Conservation (phyloP, 2,329 filamentous ascomycete species). For the Endocalyx cinctus region DNA sequence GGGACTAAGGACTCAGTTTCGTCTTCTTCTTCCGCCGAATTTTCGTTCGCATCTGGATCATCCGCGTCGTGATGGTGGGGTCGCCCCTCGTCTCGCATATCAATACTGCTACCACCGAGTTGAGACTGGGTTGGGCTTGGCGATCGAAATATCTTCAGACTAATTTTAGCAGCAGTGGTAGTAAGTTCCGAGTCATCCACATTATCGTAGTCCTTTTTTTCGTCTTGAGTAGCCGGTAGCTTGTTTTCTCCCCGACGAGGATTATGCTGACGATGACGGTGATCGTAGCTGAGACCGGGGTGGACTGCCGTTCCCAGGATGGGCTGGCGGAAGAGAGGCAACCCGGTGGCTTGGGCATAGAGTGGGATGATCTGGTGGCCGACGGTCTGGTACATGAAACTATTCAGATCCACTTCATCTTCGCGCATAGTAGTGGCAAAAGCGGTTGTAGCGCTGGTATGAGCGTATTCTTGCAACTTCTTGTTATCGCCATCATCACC, state of each 20-base stretch:
- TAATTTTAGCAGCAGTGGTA: no score
- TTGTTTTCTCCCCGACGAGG: background rate
- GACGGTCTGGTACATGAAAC: slow-evolving; percentile 99
- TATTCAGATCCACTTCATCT: slow-evolving; percentile 70
- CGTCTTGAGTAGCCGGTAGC: background rate
- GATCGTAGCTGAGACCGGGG: slow-evolving; percentile 64
- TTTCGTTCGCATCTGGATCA: no score
- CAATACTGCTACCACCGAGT: slow-evolving; percentile 5
- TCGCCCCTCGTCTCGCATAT: slow-evolving; percentile 6
- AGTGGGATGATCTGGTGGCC: slow-evolving; percentile 83
- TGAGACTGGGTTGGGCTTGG: no score
- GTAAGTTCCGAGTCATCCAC: background rate
- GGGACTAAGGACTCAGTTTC: slow-evolving; percentile 86
- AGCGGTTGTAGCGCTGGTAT: no score
- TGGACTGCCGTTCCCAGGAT: slow-evolving; percentile 71
- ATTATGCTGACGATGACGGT: slow-evolving; percentile 1
- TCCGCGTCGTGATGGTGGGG: slow-evolving; percentile 14
- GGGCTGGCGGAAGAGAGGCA: slow-evolving; percentile 78
- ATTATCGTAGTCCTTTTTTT: background rate
- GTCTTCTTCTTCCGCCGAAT: slow-evolving; percentile 44
- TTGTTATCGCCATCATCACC: slow-evolving; percentile 22
- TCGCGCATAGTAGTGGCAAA: no score
- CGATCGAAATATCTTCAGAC: no score
- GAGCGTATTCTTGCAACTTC: no score
- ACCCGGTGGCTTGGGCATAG: slow-evolving; percentile 70